Percentiles rank a stretch among this genome's conserved stretches.
phyloP scores from a whole-genome alignment of 1,284 basidiomycete genomes.

The Pulchroboletus neoregius region DNA sequence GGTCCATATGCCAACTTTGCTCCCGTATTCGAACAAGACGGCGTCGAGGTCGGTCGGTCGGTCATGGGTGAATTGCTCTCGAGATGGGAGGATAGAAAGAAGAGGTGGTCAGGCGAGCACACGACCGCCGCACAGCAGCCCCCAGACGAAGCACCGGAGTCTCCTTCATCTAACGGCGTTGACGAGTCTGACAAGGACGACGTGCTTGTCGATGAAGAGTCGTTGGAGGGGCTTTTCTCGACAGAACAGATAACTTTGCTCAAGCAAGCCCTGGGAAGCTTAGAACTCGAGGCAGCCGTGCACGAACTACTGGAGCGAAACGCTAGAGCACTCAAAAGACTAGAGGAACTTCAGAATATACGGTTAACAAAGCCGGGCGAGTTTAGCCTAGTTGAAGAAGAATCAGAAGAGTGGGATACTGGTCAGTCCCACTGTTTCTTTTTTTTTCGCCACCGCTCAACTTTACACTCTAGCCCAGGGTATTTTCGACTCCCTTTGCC shows the following conservation, averaged over 20 bases:
- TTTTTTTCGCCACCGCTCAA: too few species aligned
- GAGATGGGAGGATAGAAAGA: constrained; percentile 39
- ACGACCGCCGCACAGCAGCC: constrained; percentile 10
- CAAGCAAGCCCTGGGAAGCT: constrained; percentile 51
- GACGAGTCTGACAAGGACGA: constrained; percentile 6
- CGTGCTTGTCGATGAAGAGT: constrained; percentile 27
- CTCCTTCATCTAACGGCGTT: constrained; percentile 12
- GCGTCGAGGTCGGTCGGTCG: constrained; percentile 57
- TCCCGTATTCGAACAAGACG: constrained; percentile 70
- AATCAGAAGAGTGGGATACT: constrained; percentile 74
- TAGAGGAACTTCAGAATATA: constrained; percentile 60
- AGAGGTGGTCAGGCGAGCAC: constrained; percentile 22
- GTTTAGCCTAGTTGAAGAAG: constrained; percentile 51
- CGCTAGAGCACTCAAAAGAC: constrained; percentile 52
- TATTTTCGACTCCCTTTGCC: constrained; percentile 61
- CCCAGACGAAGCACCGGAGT: neutral
- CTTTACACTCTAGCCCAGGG: constrained; percentile 52
- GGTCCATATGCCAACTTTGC: constrained; percentile 72
- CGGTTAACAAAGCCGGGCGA: constrained; percentile 48
- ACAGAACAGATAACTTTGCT: constrained; percentile 51
- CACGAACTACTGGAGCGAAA: constrained; percentile 65
- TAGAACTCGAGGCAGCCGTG: constrained; percentile 64
- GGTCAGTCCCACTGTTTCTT: constrained; percentile 49
- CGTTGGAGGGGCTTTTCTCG: constrained; percentile 52
- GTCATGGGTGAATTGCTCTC: constrained; percentile 57